Conservation (phyloP, 306 rosid genomes). For the Cucurbita argyrosperma region DNA sequence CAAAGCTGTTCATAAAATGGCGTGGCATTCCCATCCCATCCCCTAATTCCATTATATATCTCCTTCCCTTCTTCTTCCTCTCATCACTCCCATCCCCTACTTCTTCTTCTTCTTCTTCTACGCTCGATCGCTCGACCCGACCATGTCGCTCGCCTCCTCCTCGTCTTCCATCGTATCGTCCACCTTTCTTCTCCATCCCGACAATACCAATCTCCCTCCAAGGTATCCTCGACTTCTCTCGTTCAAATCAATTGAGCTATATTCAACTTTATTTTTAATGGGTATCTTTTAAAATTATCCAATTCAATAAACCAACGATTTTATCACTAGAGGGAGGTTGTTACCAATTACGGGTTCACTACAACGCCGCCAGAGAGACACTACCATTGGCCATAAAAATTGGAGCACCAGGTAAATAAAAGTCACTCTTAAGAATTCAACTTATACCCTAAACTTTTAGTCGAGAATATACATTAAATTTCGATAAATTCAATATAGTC, state of each 20-base stretch:
- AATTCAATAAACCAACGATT: background rate
- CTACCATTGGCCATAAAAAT: background rate
- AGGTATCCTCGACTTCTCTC: background rate
- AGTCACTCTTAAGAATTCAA: too few species aligned
- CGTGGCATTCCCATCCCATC: background rate
- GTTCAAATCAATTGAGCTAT: too few species aligned
- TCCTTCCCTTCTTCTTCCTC: too few species aligned
- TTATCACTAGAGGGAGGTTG: background rate
- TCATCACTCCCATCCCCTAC: background rate
- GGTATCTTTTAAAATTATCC: too few species aligned
- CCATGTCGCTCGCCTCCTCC: background rate
- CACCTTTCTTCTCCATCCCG: background rate
- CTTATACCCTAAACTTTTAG: too few species aligned
- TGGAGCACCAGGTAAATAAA: constrained; percentile 10
- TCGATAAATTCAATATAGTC: constrained; percentile 12
- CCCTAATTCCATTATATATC: background rate
- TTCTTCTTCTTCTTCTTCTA: background rate
- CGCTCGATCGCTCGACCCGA: background rate
- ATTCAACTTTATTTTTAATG: too few species aligned
- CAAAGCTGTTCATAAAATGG: background rate
- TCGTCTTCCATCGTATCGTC: background rate
- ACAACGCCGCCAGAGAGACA: background rate
- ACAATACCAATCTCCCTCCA: background rate
- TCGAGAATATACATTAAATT: too few species aligned
- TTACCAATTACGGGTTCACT: background rate